Percentiles rank a stretch among this genome's conserved stretches.
These are phyloP conservation scores for Lactarius hatsudake DNA, from an alignment of 768 basidiomycete species.

Conservation along the genomic window DNA sequence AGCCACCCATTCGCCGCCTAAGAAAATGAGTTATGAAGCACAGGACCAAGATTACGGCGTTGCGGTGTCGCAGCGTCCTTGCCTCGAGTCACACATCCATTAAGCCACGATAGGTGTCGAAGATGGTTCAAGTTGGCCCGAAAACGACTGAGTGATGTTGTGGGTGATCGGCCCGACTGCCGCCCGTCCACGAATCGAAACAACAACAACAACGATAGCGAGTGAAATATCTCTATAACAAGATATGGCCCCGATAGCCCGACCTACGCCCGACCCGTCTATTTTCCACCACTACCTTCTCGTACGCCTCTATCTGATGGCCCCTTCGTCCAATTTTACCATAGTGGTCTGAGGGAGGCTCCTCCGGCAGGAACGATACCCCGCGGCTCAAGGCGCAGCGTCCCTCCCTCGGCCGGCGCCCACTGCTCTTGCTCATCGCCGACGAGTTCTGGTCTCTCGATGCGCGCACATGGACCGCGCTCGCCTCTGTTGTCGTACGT, in stretches of 20 bases:
- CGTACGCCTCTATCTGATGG: conserved; percentile 8
- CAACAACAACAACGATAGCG: not conserved
- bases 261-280: not conserved
- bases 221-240: not conserved
- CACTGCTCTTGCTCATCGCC: conserved; percentile 1
- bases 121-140: no score
- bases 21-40: not conserved
- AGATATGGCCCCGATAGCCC: not conserved
- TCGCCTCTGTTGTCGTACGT: not conserved
- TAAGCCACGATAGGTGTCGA: not conserved
- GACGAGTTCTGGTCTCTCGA: conserved; percentile 24
- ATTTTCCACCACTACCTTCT: conserved; percentile 13
- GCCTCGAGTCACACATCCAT: not conserved
- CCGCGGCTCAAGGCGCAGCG: not conserved
- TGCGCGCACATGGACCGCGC: conserved; percentile 9
- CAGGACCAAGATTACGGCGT: not conserved
- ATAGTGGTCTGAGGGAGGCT: not conserved
- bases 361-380: conserved; percentile 12
- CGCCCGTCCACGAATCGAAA: no score
- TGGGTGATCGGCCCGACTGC: no score
- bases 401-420: conserved; percentile 8
- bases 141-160: not conserved
- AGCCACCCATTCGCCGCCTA: not conserved
- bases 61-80: not conserved
- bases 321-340: not conserved